phyloP scores from a whole-genome alignment of 2,329 filamentous ascomycete species.

The Polytolypa hystricis region DNA sequence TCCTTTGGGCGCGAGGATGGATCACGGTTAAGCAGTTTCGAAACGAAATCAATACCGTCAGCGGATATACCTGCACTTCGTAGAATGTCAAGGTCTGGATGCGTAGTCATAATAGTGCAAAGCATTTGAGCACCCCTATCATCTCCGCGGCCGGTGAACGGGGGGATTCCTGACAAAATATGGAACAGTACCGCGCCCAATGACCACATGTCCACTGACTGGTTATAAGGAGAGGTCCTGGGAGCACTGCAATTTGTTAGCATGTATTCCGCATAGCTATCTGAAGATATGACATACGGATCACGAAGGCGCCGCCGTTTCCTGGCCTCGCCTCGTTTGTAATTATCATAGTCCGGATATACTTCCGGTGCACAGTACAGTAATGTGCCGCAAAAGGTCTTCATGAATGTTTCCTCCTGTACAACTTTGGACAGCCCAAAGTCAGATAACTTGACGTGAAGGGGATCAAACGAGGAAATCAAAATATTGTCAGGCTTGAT shows the following conservation, averaged over 20 bases:
- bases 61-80: conserved; percentile 48
- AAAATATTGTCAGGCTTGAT: conserved; percentile 98
- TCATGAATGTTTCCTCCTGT: conserved; percentile 80
- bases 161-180: conserved; percentile 65
- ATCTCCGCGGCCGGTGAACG: conserved; percentile 68
- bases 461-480: conserved; percentile 59
- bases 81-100: conserved; percentile 57
- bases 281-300: conserved; percentile 24
- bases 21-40: conserved; percentile 68
- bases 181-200: conserved; percentile 87
- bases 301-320: conserved; percentile 49
- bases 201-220: conserved; percentile 94
- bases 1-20: conserved; percentile 68
- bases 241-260: conserved; percentile 28
- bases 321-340: conserved; percentile 48
- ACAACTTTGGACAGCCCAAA: conserved; percentile 95
- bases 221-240: conserved; percentile 60
- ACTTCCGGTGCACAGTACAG: conserved; percentile 96
- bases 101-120: conserved; percentile 66
- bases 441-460: conserved; percentile 84
- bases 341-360: conserved; percentile 69
- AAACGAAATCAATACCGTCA: conserved; percentile 55
- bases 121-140: conserved; percentile 70
- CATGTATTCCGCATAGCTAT: conserved; percentile 6
- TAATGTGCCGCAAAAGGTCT: conserved; percentile 92